Evolutionary conservation across 2,329 filamentous ascomycete genomes (phyloP).

Genomic region (Penicillium brevicompactum): DNA sequence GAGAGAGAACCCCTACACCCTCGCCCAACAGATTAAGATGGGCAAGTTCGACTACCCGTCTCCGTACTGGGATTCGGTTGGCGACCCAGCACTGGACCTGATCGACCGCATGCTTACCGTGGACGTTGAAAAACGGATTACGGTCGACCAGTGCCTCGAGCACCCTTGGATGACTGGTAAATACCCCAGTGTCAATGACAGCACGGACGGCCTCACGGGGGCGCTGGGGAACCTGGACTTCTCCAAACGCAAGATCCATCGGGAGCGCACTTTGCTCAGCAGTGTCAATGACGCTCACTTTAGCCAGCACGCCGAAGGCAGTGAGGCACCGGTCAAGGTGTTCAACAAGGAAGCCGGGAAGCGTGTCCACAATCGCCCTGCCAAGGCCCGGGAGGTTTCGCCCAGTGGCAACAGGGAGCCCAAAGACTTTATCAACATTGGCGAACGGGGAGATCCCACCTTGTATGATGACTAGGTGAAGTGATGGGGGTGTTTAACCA

Average conservation of each 20-base stretch:
- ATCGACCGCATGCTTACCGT: slow-evolving; percentile 96
- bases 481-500: too few relatives aligned
- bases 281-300: slow-evolving; percentile 75
- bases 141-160: slow-evolving; percentile 84
- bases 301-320: slow-evolving; percentile 57
- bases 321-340: slow-evolving; percentile 68
- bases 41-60: slow-evolving; percentile 93
- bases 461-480: slow-evolving; percentile 63
- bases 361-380: slow-evolving; percentile 46
- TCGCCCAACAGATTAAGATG: slow-evolving; percentile 86
- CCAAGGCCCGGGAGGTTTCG: slow-evolving; percentile 56
- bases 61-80: slow-evolving; percentile 90
- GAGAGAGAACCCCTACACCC: slow-evolving; percentile 77
- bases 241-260: slow-evolving; percentile 72
- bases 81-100: slow-evolving; percentile 84
- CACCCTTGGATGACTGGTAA: slow-evolving; percentile 84
- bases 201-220: slow-evolving; percentile 89
- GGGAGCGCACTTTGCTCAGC: slow-evolving; percentile 84
- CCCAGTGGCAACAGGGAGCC: slow-evolving; percentile 70
- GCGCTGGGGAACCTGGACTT: slow-evolving; percentile 82
- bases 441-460: slow-evolving; percentile 80
- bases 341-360: slow-evolving; percentile 68
- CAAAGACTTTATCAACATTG: slow-evolving; percentile 79
- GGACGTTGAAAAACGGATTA: slow-evolving; percentile 78
- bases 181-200: slow-evolving; percentile 69